These are phyloP conservation scores for Hortiboletus flavorubellus DNA, from an alignment of 768 basidiomycete species.

Conservation along the genomic window DNA sequence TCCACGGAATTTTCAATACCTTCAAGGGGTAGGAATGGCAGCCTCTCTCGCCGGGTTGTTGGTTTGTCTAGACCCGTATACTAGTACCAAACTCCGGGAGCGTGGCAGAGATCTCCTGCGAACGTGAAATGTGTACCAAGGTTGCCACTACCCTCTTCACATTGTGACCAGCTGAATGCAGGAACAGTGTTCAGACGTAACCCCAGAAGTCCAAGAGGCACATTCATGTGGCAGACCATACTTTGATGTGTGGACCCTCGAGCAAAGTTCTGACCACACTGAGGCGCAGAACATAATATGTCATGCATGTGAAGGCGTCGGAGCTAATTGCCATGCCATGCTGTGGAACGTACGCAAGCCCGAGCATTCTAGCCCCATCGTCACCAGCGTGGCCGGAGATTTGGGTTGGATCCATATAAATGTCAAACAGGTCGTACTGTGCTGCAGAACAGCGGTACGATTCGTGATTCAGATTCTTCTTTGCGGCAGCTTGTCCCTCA, in stretches of 20 bases:
- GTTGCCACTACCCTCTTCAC: neutral
- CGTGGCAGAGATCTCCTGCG: neutral
- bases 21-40: neutral
- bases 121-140: neutral
- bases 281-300: constrained; percentile 2
- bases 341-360: constrained; percentile 15
- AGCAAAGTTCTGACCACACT: constrained; percentile 9
- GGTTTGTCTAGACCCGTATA: neutral
- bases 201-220: neutral
- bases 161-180: neutral
- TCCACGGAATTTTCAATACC: neutral
- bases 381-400: neutral
- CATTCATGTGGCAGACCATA: constrained; percentile 9
- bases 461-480: neutral
- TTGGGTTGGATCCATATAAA: constrained; percentile 20
- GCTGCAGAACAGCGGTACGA: neutral
- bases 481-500: neutral
- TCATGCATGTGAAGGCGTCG: constrained; percentile 18
- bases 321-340: constrained; percentile 24
- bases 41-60: neutral
- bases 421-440: neutral
- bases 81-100: neutral
- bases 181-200: neutral
- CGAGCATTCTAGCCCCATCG: neutral
- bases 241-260: neutral